Evolutionary conservation across 2,329 filamentous ascomycete genomes (phyloP).

Genomic region (Cladosporium sp.): DNA sequence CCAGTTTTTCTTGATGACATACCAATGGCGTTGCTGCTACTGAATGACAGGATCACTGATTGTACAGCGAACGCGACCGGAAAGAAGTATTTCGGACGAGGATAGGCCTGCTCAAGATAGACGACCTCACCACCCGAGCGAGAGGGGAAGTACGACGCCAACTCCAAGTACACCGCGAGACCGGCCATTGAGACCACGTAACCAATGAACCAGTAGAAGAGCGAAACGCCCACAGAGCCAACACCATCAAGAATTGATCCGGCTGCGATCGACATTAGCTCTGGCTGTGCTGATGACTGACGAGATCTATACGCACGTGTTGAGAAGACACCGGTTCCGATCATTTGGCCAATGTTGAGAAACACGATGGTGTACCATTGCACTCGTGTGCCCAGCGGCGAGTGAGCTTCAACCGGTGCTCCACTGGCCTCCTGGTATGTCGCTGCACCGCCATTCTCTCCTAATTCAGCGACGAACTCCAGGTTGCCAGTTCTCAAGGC

Average conservation of each 20-base stretch:
- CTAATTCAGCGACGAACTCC: slow-evolving; percentile 41
- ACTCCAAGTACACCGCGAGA: slow-evolving; percentile 59
- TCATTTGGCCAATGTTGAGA: slow-evolving; percentile 54
- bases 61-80: slow-evolving; percentile 62
- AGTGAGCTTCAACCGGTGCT: slow-evolving; percentile 56
- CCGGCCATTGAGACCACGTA: slow-evolving; percentile 54
- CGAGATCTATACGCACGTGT: slow-evolving; percentile 26
- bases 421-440: slow-evolving; percentile 59
- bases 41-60: slow-evolving; percentile 60
- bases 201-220: slow-evolving; percentile 64
- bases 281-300: too few species aligned
- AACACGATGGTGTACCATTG: slow-evolving; percentile 55
- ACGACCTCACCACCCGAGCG: slow-evolving; percentile 59
- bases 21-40: slow-evolving; percentile 60
- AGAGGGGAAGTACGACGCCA: slow-evolving; percentile 62
- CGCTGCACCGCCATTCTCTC: slow-evolving; percentile 48
- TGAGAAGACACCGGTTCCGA: slow-evolving; percentile 50
- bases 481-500: slow-evolving; percentile 35
- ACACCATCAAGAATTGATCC: slow-evolving; percentile 53
- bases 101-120: slow-evolving; percentile 65
- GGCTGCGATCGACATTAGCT: slow-evolving; percentile 37
- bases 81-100: slow-evolving; percentile 60
- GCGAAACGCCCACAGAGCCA: slow-evolving; percentile 58
- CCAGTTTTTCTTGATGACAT: too few species aligned
- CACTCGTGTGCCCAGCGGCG: slow-evolving; percentile 58